These are phyloP conservation scores for Wickerhamomyces xylosicus DNA, from an alignment of 805 yeast genomes.

Conservation along the genomic window DNA sequence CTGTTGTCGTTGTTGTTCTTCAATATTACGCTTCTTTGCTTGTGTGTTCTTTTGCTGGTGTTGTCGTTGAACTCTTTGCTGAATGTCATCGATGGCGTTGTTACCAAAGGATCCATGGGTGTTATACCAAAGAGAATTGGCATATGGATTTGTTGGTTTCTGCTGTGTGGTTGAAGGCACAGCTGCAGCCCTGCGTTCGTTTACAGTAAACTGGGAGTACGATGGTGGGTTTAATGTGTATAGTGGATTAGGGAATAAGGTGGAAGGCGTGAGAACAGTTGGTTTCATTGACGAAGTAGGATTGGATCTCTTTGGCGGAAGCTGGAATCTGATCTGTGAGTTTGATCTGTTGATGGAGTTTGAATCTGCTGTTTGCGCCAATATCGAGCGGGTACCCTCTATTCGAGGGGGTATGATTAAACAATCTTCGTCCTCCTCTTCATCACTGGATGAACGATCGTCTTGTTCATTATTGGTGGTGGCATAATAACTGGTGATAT, in stretches of 20 bases:
- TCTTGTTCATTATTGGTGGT: background rate
- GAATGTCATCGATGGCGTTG: constrained; percentile 22
- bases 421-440: background rate
- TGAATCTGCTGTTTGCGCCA: background rate
- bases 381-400: background rate
- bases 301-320: constrained; percentile 10
- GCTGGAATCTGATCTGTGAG: background rate
- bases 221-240: background rate
- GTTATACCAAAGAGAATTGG: constrained; percentile 31
- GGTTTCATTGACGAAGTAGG: too few species aligned
- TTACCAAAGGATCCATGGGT: constrained; percentile 25
- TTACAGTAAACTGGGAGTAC: background rate
- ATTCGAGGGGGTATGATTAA: background rate
- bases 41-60: constrained; percentile 7
- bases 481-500: background rate
- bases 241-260: background rate
- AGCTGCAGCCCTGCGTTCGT: background rate
- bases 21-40: background rate
- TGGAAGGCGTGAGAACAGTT: background rate
- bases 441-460: background rate
- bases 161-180: background rate
- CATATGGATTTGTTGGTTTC: constrained; percentile 26
- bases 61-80: constrained; percentile 12
- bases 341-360: background rate
- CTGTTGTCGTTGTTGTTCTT: background rate